A percentile compares a stretch with the other conserved stretches of the same genome.
Conservation (phyloP, 345 rosid species). For the Hibiscus mutabilis region DNA sequence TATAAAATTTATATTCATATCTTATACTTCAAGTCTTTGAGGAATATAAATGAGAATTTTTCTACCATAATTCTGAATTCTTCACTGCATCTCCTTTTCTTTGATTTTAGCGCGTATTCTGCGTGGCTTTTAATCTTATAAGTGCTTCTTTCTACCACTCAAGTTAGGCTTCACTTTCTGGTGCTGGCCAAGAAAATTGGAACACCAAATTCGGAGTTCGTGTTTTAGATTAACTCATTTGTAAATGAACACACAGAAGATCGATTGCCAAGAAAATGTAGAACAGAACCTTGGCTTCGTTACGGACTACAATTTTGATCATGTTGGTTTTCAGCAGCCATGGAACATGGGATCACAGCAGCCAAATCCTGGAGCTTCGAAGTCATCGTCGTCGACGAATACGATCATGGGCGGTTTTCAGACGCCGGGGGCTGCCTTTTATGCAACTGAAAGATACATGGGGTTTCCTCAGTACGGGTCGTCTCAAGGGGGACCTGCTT, state of each 20-base stretch:
- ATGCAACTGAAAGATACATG: conserved; percentile 47
- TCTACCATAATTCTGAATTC: conserved; percentile 24
- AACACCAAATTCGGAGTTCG: not conserved
- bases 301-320: conserved; percentile 19
- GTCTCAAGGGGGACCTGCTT: conserved; percentile 15
- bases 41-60: conserved; percentile 39
- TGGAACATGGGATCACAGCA: conserved; percentile 20
- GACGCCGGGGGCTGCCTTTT: conserved; percentile 45
- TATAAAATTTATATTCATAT: conserved; percentile 22
- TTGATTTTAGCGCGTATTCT: conserved; percentile 14
- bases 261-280: conserved; percentile 25
- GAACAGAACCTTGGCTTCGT: conserved; percentile 22
- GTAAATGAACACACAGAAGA: conserved; percentile 37
- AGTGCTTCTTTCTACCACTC: not conserved
- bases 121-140: conserved; percentile 7
- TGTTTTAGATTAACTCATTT: conserved; percentile 4
- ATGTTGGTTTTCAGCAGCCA: conserved; percentile 14
- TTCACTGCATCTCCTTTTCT: conserved; percentile 20
- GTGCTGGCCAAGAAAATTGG: not conserved
- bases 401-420: conserved; percentile 24
- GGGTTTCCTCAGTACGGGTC: conserved; percentile 36
- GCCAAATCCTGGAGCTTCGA: conserved; percentile 18
- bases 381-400: conserved; percentile 7
- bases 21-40: conserved; percentile 46
- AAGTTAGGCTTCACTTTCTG: conserved; percentile 18